These are phyloP conservation scores for Didymellaceae sp. DNA, from an alignment of 2,329 filamentous ascomycete species.

Conservation along the genomic window DNA sequence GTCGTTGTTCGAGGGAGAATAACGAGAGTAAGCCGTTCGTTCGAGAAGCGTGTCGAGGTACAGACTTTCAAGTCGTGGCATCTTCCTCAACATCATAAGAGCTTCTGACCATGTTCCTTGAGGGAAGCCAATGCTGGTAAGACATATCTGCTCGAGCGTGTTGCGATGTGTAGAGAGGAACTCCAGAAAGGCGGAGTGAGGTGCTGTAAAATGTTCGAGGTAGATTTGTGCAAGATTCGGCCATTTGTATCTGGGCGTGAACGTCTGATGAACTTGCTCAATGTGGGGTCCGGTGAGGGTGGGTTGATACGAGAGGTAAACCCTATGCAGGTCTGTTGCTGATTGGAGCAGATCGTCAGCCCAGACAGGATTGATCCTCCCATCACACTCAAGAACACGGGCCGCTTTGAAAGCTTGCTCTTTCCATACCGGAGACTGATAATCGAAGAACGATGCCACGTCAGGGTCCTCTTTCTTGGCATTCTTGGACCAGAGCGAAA, in stretches of 20 bases:
- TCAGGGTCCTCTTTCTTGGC: neutral
- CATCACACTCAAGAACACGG: neutral
- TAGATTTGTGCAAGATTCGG: neutral
- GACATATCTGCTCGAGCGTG: neutral
- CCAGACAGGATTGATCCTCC: neutral
- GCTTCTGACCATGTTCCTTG: neutral
- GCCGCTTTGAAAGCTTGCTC: neutral
- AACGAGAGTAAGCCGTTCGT: neutral
- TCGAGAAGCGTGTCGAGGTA: neutral
- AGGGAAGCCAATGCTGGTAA: neutral
- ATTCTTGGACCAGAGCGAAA: neutral
- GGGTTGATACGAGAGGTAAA: neutral
- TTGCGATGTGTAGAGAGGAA: neutral
- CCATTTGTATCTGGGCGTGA: neutral
- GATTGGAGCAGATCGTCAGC: neutral
- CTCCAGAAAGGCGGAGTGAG: neutral
- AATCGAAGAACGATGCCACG: neutral
- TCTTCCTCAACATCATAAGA: neutral
- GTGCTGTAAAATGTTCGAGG: neutral
- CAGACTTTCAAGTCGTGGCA: neutral
- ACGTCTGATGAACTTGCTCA: neutral
- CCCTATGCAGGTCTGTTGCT: neutral
- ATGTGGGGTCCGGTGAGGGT: neutral
- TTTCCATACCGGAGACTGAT: neutral
- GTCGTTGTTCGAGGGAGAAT: no score